Percentiles rank a stretch among this genome's conserved stretches.
Conservation (phyloP, 768 basidiomycete genomes). For the Coprinellus micaceus region DNA sequence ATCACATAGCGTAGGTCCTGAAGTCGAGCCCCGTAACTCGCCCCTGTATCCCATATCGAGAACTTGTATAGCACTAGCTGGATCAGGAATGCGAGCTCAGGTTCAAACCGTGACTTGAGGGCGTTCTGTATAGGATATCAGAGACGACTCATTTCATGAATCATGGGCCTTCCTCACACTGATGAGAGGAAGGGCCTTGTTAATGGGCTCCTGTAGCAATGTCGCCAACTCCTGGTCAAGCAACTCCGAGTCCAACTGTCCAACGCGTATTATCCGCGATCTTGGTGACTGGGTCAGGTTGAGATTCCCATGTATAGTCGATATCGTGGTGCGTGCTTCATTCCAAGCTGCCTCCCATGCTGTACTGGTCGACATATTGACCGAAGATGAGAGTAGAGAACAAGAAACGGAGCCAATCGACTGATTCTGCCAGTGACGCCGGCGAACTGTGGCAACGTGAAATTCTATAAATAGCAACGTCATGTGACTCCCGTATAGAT, state of each 20-base stretch:
- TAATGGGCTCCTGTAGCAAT: constrained; percentile 78
- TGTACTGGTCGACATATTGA: constrained; percentile 17
- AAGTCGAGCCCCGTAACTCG: constrained; percentile 79
- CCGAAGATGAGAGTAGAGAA: neutral
- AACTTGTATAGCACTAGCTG: constrained; percentile 74
- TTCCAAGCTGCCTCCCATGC: constrained; percentile 66
- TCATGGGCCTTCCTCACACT: constrained; percentile 44
- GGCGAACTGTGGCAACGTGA: constrained; percentile 12
- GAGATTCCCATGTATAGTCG: constrained; percentile 42
- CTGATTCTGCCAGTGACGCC: neutral
- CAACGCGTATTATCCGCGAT: constrained; percentile 70
- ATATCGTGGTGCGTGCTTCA: constrained; percentile 51
- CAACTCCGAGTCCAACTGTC: constrained; percentile 87
- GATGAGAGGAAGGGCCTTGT: constrained; percentile 62
- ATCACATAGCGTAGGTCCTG: constrained; percentile 69
- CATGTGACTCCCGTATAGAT: constrained; percentile 16
- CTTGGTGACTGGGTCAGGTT: constrained; percentile 24
- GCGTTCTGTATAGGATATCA: constrained; percentile 41
- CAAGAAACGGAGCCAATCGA: neutral
- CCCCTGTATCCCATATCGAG: constrained; percentile 76
- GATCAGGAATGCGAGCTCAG: constrained; percentile 69
- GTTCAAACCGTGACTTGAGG: constrained; percentile 61
- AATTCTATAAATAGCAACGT: constrained; percentile 11
- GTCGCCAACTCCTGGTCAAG: constrained; percentile 85
- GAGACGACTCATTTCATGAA: neutral